Evolutionary conservation across 306 rosid genomes (phyloP), one percentile per base, ranked within the genome.

Genomic region (Mimosa bimucronata): DNA sequence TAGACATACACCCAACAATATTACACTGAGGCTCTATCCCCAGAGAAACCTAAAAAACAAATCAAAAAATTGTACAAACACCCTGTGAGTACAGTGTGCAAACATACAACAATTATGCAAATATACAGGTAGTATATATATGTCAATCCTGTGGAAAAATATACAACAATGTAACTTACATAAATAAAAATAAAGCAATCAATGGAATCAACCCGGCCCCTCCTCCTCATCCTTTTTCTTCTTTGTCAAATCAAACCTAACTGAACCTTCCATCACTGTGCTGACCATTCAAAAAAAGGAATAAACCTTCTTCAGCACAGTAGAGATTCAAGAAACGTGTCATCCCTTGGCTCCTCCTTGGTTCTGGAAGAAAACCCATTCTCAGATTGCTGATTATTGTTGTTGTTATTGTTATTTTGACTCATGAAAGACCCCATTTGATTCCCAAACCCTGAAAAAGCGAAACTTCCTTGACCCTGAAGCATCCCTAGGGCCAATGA

Each of bases 311-410:
- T 78, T 52, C 58, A 92, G 73, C 92, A 83, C 8, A 88, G 89
- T 73, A 90, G 83, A 8, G 98, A 90, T 31, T 94, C 94, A 34
- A 92, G 71, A 80, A 92, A 94, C 15, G 81, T 62, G 55, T 94
- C 97, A 31, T 94, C 97, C 50, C 85, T 90, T 0, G 94, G 93
- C 81, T 94, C 98, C 46, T 94, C 98, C 82, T 94, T 94, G 66
- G 97, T 81, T 82, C 88, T 82, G 1, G 85, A 52, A 53, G 85
- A 29, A 70, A 71, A 91, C 44, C 73, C 80, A 76, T 76, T 93
- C 7, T 85, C 92, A 9, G 81, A 82, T 28, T 48, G 74, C 74
- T 70, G 50, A 3, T 19, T n/a, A 21, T 53, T 53, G 11, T 38
- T 40, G 5, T 19, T 52, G 3, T 6, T 18, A 2, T 19, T 18